phyloP scores from a whole-genome alignment of 352 stramenopile genomes.

The Phytophthora boehmeriae region DNA sequence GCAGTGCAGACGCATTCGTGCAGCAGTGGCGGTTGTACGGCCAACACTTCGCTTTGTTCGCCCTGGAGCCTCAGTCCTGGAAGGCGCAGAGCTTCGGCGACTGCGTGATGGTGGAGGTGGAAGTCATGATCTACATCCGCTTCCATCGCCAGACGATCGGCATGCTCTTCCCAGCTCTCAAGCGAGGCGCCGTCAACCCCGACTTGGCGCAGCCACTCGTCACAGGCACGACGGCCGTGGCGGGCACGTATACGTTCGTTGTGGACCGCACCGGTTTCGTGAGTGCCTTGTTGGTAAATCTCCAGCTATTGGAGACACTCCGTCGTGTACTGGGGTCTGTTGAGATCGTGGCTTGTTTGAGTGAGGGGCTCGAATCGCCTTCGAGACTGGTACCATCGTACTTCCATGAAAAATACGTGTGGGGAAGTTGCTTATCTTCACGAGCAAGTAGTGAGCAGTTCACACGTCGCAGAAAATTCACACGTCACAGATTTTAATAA shows the following conservation, averaged over 20 bases:
- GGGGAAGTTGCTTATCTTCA: not conserved
- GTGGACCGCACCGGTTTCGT: slow-evolving; percentile 33
- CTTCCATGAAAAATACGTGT: slow-evolving; percentile 10
- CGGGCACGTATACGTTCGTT: slow-evolving; percentile 33
- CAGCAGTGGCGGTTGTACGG: slow-evolving; percentile 39
- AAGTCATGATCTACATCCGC: slow-evolving; percentile 38
- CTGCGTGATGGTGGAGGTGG: slow-evolving; percentile 31
- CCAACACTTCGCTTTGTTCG: slow-evolving; percentile 25
- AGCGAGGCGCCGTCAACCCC: slow-evolving; percentile 17
- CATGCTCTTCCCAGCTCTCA: slow-evolving; percentile 35
- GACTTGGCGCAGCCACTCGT: slow-evolving; percentile 25
- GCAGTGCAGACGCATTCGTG: slow-evolving; percentile 29
- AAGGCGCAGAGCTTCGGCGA: slow-evolving; percentile 25
- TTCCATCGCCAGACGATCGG: slow-evolving; percentile 32
- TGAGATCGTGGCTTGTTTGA: slow-evolving; percentile 24
- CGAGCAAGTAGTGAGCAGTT: too few species aligned
- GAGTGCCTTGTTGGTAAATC: slow-evolving; percentile 24
- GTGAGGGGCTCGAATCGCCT: slow-evolving; percentile 18
- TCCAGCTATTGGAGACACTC: slow-evolving; percentile 41
- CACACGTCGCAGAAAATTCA: too few species aligned
- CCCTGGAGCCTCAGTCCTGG: slow-evolving; percentile 31
- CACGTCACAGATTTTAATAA: too few species aligned
- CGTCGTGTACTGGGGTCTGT: slow-evolving; percentile 32
- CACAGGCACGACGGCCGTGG: slow-evolving; percentile 24
- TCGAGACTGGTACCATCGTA: slow-evolving; percentile 34